phyloP scores from a whole-genome alignment of 257 asterid species.

The Solanum bukasovii region DNA sequence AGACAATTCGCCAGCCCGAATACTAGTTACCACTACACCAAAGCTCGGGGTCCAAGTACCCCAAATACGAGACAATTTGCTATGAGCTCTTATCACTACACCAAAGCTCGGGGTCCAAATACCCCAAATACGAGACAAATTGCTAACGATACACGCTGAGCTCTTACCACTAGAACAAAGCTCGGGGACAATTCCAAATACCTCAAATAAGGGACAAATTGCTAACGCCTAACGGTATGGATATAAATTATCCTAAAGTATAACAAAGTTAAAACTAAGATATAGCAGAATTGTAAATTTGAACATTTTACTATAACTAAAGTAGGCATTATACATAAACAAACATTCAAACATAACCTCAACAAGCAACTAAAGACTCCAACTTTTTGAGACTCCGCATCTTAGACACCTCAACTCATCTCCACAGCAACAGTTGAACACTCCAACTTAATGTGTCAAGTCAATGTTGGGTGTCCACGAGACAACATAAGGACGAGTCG shows the following conservation, averaged over 20 bases:
- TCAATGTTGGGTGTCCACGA: neutral
- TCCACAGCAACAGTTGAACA: neutral
- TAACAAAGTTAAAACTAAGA: neutral
- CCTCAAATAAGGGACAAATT: neutral
- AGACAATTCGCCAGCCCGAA: neutral
- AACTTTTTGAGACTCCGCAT: neutral
- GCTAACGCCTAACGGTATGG: neutral
- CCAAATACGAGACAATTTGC: neutral
- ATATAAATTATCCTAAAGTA: neutral
- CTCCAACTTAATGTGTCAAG: neutral
- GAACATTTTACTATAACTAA: neutral
- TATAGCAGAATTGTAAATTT: neutral
- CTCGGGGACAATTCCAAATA: neutral
- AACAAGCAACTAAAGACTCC: neutral
- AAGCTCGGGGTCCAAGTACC: neutral
- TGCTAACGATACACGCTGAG: neutral
- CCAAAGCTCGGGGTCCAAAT: neutral
- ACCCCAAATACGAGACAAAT: neutral
- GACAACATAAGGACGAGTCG: neutral
- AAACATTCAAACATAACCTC: neutral
- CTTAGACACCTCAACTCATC: neutral
- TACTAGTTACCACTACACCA: neutral
- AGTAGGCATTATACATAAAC: no score
- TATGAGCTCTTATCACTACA: neutral
- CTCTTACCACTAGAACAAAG: neutral